These are phyloP conservation scores for Leucaena leucocephala DNA, from an alignment of 306 rosid genomes.

Conservation along the genomic window DNA sequence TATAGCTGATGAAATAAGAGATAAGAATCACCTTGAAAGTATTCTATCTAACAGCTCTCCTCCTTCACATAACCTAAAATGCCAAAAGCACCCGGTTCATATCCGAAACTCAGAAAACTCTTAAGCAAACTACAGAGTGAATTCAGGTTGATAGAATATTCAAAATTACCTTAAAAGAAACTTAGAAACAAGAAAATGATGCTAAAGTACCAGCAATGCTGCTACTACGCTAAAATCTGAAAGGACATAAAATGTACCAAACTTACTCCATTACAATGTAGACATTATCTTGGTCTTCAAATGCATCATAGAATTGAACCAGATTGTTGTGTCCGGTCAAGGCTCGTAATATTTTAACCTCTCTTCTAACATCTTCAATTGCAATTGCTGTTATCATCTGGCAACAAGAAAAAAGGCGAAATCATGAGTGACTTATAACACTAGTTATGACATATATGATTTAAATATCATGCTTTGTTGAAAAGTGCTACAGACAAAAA, in stretches of 20 bases:
- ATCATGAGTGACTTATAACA: not conserved
- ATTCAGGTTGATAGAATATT: not conserved
- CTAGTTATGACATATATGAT: not conserved
- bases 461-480: not conserved
- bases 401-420: slow-evolving; percentile 21
- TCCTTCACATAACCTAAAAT: slow-evolving; percentile 77
- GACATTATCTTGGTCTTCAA: slow-evolving; percentile 77
- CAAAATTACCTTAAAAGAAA: not conserved
- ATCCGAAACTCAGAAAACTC: not conserved
- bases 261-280: slow-evolving; percentile 82
- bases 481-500: not conserved
- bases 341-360: slow-evolving; percentile 68
- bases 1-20: slow-evolving; percentile 4
- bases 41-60: slow-evolving; percentile 81
- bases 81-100: slow-evolving; percentile 9
- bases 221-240: slow-evolving; percentile 1
- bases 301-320: slow-evolving; percentile 68
- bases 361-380: slow-evolving; percentile 72
- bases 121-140: not conserved
- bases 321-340: slow-evolving; percentile 69
- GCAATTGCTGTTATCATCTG: slow-evolving; percentile 75
- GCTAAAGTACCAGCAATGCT: not conserved
- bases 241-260: slow-evolving; percentile 30
- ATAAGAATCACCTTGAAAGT: slow-evolving; percentile 61
- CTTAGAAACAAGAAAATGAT: not conserved